Percentiles rank a stretch among this genome's conserved stretches.
Conservation (phyloP, 768 basidiomycete genomes). For the Lactifluus echinatus region DNA sequence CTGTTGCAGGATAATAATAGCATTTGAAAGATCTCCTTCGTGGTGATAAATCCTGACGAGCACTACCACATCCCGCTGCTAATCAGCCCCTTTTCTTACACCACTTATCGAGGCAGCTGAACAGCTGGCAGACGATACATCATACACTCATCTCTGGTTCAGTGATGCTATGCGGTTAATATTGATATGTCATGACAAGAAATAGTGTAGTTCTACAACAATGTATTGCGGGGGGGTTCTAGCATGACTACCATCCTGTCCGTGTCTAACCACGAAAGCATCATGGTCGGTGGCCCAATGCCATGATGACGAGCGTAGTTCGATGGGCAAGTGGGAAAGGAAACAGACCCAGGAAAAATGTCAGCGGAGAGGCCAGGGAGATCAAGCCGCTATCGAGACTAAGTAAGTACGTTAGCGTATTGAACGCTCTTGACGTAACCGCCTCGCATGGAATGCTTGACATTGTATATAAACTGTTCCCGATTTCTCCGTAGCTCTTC, state of each 20-base stretch:
- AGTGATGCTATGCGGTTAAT: slow-evolving; percentile 8
- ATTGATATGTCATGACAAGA: slow-evolving; percentile 9
- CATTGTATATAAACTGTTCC: slow-evolving; percentile 75
- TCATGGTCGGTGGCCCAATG: background rate
- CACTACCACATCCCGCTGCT: slow-evolving; percentile 91
- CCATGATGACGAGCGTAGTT: background rate
- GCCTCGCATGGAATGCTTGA: slow-evolving; percentile 82
- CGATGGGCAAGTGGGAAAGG: too few species aligned
- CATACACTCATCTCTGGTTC: background rate
- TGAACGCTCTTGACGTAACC: slow-evolving; percentile 64
- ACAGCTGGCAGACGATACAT: slow-evolving; percentile 38
- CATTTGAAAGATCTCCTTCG: slow-evolving; percentile 81
- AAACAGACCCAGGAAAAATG: background rate
- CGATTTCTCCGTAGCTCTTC: slow-evolving; percentile 87
- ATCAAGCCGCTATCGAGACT: slow-evolving; percentile 22
- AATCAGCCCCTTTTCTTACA: slow-evolving; percentile 85
- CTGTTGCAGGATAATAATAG: too few species aligned
- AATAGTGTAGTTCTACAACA: slow-evolving; percentile 13
- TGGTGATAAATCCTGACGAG: slow-evolving; percentile 59
- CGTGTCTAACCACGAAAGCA: background rate
- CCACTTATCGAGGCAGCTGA: slow-evolving; percentile 88
- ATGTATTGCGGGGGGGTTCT: slow-evolving; percentile 1
- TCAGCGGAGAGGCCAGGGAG: background rate
- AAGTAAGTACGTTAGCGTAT: slow-evolving; percentile 66
- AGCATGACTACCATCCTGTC: background rate